Evolutionary conservation across 1,139 yeast species (phyloP).

Genomic region (Kluyveromyces marxianus): DNA sequence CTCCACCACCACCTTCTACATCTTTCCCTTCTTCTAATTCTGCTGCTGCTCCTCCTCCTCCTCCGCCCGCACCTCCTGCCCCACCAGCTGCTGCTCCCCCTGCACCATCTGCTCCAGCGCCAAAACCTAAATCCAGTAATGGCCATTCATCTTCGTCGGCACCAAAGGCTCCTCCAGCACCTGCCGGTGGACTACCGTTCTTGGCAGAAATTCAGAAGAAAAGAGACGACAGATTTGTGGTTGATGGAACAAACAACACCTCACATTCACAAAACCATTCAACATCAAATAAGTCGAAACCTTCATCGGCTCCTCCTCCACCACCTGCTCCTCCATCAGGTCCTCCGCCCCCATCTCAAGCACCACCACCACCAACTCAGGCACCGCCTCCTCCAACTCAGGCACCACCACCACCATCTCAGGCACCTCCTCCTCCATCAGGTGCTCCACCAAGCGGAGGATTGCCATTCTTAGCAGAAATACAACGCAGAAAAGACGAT

Average conservation of each 20-base stretch:
- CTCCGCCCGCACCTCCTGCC: constrained; percentile 5
- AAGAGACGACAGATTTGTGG: constrained; percentile 45
- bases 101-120: constrained; percentile 16
- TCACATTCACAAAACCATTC: constrained; percentile 11
- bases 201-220: constrained; percentile 50
- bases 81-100: constrained; percentile 16
- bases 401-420: constrained; percentile 14
- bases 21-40: too few relatives aligned
- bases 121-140: constrained; percentile 1
- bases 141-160: too few relatives aligned
- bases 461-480: constrained; percentile 42
- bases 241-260: constrained; percentile 27
- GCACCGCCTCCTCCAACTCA: constrained; percentile 14
- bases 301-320: too few relatives aligned
- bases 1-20: constrained; percentile 10
- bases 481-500: constrained; percentile 41
- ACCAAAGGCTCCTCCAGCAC: constrained; percentile 6
- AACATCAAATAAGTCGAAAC: too few relatives aligned
- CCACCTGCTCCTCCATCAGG: too few relatives aligned
- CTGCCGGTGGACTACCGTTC: constrained; percentile 35
- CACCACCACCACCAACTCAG: too few relatives aligned
- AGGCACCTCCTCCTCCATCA: constrained; percentile 2
- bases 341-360: too few relatives aligned
- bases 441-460: constrained; percentile 2
- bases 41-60: constrained; percentile 10